Percentiles rank a stretch among this genome's conserved stretches.
These are phyloP conservation scores for Rhodamnia rubescens DNA, from an alignment of 345 rosid species.

Conservation along the genomic window DNA sequence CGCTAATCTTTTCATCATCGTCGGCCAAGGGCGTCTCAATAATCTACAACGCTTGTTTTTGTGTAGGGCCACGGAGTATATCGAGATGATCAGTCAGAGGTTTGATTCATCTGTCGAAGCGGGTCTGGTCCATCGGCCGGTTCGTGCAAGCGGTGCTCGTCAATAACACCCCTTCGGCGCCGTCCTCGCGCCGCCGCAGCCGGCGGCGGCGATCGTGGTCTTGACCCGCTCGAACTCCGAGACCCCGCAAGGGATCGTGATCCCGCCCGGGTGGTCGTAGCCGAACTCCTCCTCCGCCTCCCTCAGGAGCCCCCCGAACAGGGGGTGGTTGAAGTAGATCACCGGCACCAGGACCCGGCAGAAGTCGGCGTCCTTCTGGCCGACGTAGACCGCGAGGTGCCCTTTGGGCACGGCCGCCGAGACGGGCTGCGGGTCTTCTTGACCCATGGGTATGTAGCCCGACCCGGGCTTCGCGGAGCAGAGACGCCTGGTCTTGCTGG, in stretches of 20 bases:
- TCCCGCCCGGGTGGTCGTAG: constrained; percentile 63
- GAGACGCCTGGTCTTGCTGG: constrained; percentile 28
- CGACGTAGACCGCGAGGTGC: constrained; percentile 75
- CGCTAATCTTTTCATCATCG: not conserved
- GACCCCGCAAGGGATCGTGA: constrained; percentile 78
- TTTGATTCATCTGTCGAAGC: no score
- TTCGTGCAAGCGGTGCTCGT: not conserved
- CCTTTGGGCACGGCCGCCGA: constrained; percentile 56
- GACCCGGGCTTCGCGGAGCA: constrained; percentile 18
- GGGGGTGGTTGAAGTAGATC: constrained; percentile 83
- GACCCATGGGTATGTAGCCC: constrained; percentile 26
- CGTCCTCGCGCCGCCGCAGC: constrained; percentile 3
- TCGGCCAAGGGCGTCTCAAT: not conserved
- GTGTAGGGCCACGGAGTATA: not conserved
- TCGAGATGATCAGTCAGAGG: not conserved
- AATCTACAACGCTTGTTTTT: not conserved
- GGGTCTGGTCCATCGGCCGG: not conserved
- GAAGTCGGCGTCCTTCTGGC: constrained; percentile 60
- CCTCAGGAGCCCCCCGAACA: constrained; percentile 64
- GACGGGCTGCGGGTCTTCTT: constrained; percentile 7
- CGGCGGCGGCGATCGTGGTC: constrained; percentile 52
- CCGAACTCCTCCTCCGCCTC: constrained; percentile 83
- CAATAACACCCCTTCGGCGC: not conserved
- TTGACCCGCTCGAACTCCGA: constrained; percentile 77
- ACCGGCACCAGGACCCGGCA: constrained; percentile 77